phyloP scores from a whole-genome alignment of 768 basidiomycete genomes.

The Panaeolus papilionaceus region DNA sequence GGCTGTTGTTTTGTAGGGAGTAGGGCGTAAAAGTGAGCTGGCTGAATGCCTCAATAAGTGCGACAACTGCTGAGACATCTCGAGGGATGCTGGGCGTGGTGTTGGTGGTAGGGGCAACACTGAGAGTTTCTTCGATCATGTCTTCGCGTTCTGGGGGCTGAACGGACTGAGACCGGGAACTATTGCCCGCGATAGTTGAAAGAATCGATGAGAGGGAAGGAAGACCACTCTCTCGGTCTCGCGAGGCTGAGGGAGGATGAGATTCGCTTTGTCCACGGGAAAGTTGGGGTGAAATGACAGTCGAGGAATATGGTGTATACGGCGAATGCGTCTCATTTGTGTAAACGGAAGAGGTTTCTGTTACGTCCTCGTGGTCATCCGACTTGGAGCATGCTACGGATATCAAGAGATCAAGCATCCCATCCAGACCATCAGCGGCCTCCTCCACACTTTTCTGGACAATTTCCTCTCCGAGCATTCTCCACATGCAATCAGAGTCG shows the following conservation, averaged over 20 bases:
- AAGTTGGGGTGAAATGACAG: constrained; percentile 54
- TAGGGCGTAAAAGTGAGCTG: constrained; percentile 76
- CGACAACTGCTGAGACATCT: constrained; percentile 64
- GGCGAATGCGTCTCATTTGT: constrained; percentile 48
- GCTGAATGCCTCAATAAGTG: constrained; percentile 69
- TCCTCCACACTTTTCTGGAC: constrained; percentile 59
- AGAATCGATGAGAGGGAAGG: constrained; percentile 70
- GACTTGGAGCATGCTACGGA: constrained; percentile 41
- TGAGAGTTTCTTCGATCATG: constrained; percentile 34
- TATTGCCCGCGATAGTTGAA: constrained; percentile 61
- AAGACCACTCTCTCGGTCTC: constrained; percentile 50
- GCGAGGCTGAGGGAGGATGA: constrained; percentile 41
- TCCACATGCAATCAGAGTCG: constrained; percentile 55
- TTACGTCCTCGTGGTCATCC: constrained; percentile 49
- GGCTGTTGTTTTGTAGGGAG: constrained; percentile 51
- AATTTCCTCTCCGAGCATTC: constrained; percentile 71
- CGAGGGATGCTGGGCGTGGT: constrained; percentile 41
- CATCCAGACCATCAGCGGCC: constrained; percentile 29
- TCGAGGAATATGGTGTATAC: constrained; percentile 36
- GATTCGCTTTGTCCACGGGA: constrained; percentile 68
- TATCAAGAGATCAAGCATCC: constrained; percentile 38
- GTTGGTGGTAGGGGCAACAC: constrained; percentile 31
- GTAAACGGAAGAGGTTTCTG: constrained; percentile 45
- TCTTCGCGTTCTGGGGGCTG: constrained; percentile 48
- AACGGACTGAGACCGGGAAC: constrained; percentile 65